Evolutionary conservation across 208 protist species (phyloP), one percentile per base, ranked within the genome.

Genomic region (Willaertia magna): DNA sequence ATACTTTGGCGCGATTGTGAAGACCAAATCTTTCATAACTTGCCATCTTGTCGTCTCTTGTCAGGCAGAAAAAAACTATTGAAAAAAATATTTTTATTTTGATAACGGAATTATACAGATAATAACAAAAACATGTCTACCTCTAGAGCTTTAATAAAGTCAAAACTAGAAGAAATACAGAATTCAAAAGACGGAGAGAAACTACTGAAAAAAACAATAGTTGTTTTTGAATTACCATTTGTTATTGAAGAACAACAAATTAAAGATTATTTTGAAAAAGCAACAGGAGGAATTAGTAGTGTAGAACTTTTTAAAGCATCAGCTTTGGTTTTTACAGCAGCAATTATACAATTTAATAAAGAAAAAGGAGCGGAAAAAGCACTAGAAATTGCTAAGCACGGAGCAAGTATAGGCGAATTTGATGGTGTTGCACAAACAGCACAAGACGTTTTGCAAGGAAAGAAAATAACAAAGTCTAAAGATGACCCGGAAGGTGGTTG

Each of bases 311-410:
- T 42, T 14, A 34, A 42, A 55, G 11, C 46, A 14, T 22, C 9
- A 39, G 78, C 78, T 55, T 26, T 83, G 6, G 78, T 83, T 26
- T 83, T 83, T 47, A 47, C 40, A 0, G 30, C 78, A 9, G 78
- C 78, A 39, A 14, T 55, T 40, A 42, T 83, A 26, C 34, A 83
- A 52, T 83, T 83, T 26, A 83, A 83, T 55, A 83, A 83, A 12
- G 12, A 49, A 34, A 55, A 42, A 20, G 78, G 78, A 18, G 34
- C 11, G 0, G 43, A 55, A 22, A 55, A 83, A 22, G 78, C 78
- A 16, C 1, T 83, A 6, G 26, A 42, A 26, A 30, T 55, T 1
- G 46, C 46, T 55, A 30, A 12, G 42, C 43, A 55, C 34, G 55
- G 55, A 34, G 55, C 34, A 1, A 20, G 22, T 83, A 46, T 40